These are phyloP conservation scores for Phytophthora macrochlamydospora DNA, from an alignment of 352 stramenopile species.

Conservation along the genomic window DNA sequence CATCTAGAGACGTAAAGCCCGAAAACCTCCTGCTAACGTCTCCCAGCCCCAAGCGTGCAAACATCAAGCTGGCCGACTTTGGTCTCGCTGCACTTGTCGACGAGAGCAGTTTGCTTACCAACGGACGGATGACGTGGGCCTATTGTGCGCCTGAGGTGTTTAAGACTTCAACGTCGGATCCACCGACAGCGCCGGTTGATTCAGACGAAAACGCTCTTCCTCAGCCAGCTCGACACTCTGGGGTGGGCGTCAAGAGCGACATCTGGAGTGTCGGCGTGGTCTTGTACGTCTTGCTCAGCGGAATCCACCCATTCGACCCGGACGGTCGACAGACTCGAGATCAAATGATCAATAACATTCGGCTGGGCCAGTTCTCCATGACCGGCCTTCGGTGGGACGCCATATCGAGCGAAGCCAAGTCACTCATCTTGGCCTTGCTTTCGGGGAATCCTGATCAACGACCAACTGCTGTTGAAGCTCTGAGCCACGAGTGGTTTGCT, in stretches of 20 bases:
- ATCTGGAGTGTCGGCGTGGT: conserved; percentile 91
- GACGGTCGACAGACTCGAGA: conserved; percentile 70
- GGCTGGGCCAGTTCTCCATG: conserved; percentile 49
- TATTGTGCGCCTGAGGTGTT: conserved; percentile 79
- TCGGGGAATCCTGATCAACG: conserved; percentile 31
- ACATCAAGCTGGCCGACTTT: conserved; percentile 88
- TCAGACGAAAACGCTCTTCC: conserved; percentile 17
- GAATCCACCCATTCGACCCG: conserved; percentile 76
- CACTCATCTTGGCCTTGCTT: conserved; percentile 48
- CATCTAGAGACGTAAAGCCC: conserved; percentile 74
- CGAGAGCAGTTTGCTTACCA: conserved; percentile 54
- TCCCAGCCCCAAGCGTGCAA: conserved; percentile 60
- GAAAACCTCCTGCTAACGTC: conserved; percentile 88
- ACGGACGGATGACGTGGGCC: conserved; percentile 56
- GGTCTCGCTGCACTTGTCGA: conserved; percentile 69
- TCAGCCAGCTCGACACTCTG: conserved; percentile 31
- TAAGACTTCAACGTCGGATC: conserved; percentile 6
- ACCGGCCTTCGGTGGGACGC: conserved; percentile 45
- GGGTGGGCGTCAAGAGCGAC: conserved; percentile 60
- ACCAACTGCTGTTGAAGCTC: conserved; percentile 38
- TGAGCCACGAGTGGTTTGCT: conserved; percentile 57
- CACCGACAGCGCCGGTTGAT: conserved; percentile 2
- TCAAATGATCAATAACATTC: conserved; percentile 74
- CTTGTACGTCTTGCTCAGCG: conserved; percentile 87
- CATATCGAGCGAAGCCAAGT: conserved; percentile 59